phyloP scores from a whole-genome alignment of 208 protist genomes.

The Leishmania braziliensis region DNA sequence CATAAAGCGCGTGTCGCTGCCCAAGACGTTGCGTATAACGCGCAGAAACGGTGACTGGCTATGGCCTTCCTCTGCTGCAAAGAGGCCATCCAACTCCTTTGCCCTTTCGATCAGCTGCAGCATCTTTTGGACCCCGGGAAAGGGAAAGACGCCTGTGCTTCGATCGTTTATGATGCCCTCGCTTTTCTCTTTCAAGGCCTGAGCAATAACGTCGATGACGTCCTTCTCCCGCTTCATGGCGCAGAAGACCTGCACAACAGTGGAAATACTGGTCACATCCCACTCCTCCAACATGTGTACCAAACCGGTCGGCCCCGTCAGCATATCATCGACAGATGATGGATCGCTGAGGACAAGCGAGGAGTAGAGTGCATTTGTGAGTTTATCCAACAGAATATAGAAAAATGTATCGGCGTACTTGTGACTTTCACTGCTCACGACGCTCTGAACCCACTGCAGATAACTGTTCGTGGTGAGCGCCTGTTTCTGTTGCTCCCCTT shows the following conservation, averaged over 20 bases:
- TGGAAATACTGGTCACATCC: conserved; percentile 27
- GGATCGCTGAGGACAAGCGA: conserved; percentile 20
- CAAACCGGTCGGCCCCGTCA: conserved; percentile 24
- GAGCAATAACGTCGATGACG: conserved; percentile 25
- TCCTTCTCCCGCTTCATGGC: conserved; percentile 30
- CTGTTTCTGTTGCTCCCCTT: conserved; percentile 21
- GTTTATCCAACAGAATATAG: conserved; percentile 28
- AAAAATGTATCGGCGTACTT: conserved; percentile 30
- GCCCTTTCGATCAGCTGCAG: conserved; percentile 25
- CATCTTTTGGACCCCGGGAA: conserved; percentile 25
- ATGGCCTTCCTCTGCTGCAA: conserved; percentile 18
- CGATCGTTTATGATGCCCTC: conserved; percentile 15
- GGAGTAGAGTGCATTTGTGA: conserved; percentile 30
- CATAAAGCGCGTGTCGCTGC: conserved; percentile 45
- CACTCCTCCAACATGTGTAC: conserved; percentile 17
- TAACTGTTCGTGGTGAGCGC: conserved; percentile 16
- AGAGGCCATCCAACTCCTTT: conserved; percentile 24
- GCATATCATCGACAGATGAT: conserved; percentile 20
- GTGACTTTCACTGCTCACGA: conserved; percentile 16
- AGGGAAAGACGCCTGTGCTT: conserved; percentile 14
- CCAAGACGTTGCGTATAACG: conserved; percentile 39
- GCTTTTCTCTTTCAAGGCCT: conserved; percentile 19
- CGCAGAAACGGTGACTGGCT: conserved; percentile 23
- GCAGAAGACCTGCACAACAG: conserved; percentile 25
- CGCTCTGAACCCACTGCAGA: conserved; percentile 29